These are phyloP conservation scores for Beta vulgaris DNA, from an alignment of 148 eudicot species.

Conservation along the genomic window DNA sequence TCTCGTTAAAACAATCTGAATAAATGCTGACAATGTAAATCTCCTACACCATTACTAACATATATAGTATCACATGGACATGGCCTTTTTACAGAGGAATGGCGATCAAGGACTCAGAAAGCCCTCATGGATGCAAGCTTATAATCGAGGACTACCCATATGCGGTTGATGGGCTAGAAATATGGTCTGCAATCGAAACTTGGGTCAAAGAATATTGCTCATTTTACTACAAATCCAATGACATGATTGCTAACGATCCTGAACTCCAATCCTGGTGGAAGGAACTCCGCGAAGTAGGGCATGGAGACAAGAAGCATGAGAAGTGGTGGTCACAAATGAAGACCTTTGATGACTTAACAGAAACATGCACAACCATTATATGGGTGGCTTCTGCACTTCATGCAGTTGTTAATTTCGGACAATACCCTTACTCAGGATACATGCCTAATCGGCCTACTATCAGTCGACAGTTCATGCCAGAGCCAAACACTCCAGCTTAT, in stretches of 20 bases:
- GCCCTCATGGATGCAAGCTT: slow-evolving; percentile 53
- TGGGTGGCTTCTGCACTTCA: slow-evolving; percentile 94
- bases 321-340: slow-evolving; percentile 83
- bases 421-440: slow-evolving; percentile 84
- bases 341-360: slow-evolving; percentile 43
- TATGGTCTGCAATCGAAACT: slow-evolving; percentile 69
- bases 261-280: slow-evolving; percentile 86
- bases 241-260: slow-evolving; percentile 40
- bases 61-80: neutral
- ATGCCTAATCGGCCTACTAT: slow-evolving; percentile 72
- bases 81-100: slow-evolving; percentile 54
- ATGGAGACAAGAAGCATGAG: slow-evolving; percentile 69
- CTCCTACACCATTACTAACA: too few relatives aligned
- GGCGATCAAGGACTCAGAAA: slow-evolving; percentile 64
- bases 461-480: slow-evolving; percentile 70
- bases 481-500: slow-evolving; percentile 56
- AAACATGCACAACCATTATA: slow-evolving; percentile 69
- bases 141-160: slow-evolving; percentile 83
- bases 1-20: too few relatives aligned
- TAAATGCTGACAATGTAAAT: too few relatives aligned
- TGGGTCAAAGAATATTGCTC: slow-evolving; percentile 81
- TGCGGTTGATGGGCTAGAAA: slow-evolving; percentile 86
- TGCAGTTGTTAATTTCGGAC: slow-evolving; percentile 88
- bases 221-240: slow-evolving; percentile 52
- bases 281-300: slow-evolving; percentile 69